Base-by-base conservation (phyloP, 306 rosid genomes). In the Spatholobus suberectus region DNA sequence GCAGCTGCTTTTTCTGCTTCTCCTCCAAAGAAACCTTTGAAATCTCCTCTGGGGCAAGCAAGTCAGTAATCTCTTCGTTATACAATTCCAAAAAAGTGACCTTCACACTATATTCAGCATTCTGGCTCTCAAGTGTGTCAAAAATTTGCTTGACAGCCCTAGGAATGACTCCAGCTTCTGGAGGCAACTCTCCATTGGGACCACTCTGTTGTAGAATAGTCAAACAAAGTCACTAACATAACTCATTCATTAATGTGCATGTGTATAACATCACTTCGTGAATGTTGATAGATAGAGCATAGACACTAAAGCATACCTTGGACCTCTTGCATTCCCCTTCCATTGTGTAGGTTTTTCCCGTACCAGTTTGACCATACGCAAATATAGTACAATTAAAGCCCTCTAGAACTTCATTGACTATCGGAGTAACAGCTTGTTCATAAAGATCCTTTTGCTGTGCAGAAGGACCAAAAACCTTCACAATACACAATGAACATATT, bases 291-390 rank as follows among this genome's bases (percentile, higher is more conserved):
- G 32, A 29, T 1, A 29, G 32, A 34, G 15, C 14, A 68, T 73
- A 47, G 6, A 26, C 51, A 66, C 40, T 23, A 37, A 63, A 81
- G 32, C 3, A 41, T 86, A 95, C 98, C 98, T 91, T 93, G 8
- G 98, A 49, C 84, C 89, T 90, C 86, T 95, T 95, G 84, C 94
- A 93, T 76, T 95, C 98, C 44, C 98, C 98, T 86, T 95, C 98
- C 98, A 95, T 95, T 0, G 98, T 95, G 81, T 86, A 93, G 0
- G 98, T 95, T 86, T 95, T 95, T 10, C 98, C 97, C 0, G 97
- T 95, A 66, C 98, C 98, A 14, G 98, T 95, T 88, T 95, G 98
- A 51, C 98, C 98, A 77, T 95, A 91, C 0, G 97, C 98, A 77
- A 95, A 93, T 72, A 95, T 93, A 32, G 98, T 95, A 75, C 98